A percentile compares a stretch with the other conserved stretches of the same genome.
Conservation (phyloP, 2,329 filamentous ascomycete genomes). For the Malbranchea cinnamomea region DNA sequence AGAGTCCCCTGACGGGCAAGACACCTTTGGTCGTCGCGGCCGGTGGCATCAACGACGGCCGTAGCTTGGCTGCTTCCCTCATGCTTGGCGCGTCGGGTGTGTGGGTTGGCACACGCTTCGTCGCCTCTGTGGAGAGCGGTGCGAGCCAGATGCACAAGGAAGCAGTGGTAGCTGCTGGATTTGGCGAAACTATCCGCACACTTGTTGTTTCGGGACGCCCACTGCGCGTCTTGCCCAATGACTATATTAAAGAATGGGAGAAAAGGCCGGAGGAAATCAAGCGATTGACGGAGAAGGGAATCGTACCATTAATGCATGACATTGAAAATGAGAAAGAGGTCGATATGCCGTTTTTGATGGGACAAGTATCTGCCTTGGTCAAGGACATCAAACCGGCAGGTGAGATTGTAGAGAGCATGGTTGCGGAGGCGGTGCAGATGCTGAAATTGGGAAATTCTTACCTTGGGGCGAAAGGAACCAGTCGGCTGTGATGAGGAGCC, state of each 20-base stretch:
- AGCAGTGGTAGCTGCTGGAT: constrained; percentile 63
- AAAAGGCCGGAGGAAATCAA: constrained; percentile 57
- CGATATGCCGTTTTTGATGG: constrained; percentile 83
- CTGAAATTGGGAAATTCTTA: constrained; percentile 48
- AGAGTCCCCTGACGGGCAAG: constrained; percentile 53
- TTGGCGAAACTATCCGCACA: constrained; percentile 68
- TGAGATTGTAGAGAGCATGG: constrained; percentile 84
- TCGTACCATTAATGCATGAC: constrained; percentile 72
- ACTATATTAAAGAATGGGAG: constrained; percentile 75
- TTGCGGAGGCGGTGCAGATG: constrained; percentile 56
- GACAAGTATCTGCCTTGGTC: constrained; percentile 74
- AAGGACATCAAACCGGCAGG: constrained; percentile 62
- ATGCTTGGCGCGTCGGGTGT: constrained; percentile 82
- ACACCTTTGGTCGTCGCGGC: constrained; percentile 74
- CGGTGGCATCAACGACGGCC: constrained; percentile 72
- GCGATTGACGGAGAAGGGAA: constrained; percentile 57
- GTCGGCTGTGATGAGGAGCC: constrained; percentile 27
- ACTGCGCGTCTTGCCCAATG: constrained; percentile 64
- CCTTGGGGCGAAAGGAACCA: constrained; percentile 29
- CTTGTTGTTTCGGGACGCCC: constrained; percentile 72
- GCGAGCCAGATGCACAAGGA: constrained; percentile 72
- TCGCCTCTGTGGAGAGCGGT: constrained; percentile 66
- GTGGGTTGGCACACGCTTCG: constrained; percentile 90
- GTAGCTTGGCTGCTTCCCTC: constrained; percentile 62
- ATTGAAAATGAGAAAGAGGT: constrained; percentile 69